Percentiles rank a stretch among this genome's conserved stretches.
phyloP scores from a whole-genome alignment of 345 rosid genomes.

The Gossypium bickii region DNA sequence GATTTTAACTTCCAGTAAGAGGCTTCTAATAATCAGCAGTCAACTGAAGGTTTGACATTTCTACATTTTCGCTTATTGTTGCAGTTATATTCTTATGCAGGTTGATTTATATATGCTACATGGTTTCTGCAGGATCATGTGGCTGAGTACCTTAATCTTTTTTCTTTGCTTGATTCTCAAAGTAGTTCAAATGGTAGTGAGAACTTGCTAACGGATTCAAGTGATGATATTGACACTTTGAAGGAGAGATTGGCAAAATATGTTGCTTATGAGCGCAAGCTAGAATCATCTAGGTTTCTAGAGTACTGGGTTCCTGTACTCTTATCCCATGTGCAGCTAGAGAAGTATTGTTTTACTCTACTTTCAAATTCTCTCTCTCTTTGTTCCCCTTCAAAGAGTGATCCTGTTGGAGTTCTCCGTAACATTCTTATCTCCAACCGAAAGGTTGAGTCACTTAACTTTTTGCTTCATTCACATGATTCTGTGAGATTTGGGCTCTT shows the following conservation, averaged over 20 bases:
- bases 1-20: constrained; percentile 30
- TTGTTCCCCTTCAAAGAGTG: constrained; percentile 49
- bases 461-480: constrained; percentile 3
- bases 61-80: not conserved
- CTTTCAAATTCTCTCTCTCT: constrained; percentile 51
- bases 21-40: constrained; percentile 44
- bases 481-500: constrained; percentile 6
- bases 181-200: constrained; percentile 12
- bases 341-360: constrained; percentile 79
- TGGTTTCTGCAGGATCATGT: constrained; percentile 38
- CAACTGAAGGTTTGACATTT: constrained; percentile 41
- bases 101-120: constrained; percentile 15
- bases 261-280: constrained; percentile 38
- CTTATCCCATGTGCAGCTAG: constrained; percentile 78
- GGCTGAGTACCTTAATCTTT: constrained; percentile 28
- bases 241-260: constrained; percentile 38
- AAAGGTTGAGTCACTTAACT: constrained; percentile 52
- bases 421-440: constrained; percentile 51
- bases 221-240: constrained; percentile 20
- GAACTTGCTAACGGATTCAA: constrained; percentile 19
- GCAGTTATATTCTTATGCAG: constrained; percentile 1
- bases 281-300: constrained; percentile 43
- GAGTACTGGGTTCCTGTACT: constrained; percentile 94
- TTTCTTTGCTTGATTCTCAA: constrained; percentile 32
- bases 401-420: constrained; percentile 54